Evolutionary conservation across 495 filamentous ascomycete species (phyloP).

Genomic region (Jackrogersella multiformis): DNA sequence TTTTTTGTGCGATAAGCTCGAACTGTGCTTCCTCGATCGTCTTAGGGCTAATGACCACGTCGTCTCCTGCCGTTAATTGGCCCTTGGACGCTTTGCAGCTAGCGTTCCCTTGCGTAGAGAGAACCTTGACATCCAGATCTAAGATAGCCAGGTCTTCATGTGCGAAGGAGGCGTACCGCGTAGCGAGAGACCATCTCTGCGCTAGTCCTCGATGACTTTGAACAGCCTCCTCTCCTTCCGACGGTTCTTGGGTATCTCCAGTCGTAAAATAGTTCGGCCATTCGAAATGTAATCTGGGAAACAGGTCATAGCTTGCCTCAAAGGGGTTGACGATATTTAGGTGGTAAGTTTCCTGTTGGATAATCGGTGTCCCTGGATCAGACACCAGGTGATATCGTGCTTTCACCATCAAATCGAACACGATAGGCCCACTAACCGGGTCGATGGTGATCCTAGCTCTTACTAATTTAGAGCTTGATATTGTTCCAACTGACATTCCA

Average conservation of each 20-base stretch:
- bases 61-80: constrained; percentile 41
- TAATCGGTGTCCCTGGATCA: constrained; percentile 84
- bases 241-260: constrained; percentile 50
- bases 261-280: constrained; percentile 88
- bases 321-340: constrained; percentile 83
- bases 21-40: constrained; percentile 76
- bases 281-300: constrained; percentile 76
- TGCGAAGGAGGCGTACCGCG: constrained; percentile 77
- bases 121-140: constrained; percentile 65
- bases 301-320: constrained; percentile 86
- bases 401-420: constrained; percentile 75
- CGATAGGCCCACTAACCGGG: constrained; percentile 61
- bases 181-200: constrained; percentile 81
- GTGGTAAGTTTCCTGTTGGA: constrained; percentile 71
- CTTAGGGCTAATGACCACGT: constrained; percentile 63
- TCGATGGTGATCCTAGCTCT: constrained; percentile 57
- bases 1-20: constrained; percentile 73
- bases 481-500: constrained; percentile 50
- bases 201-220: constrained; percentile 65
- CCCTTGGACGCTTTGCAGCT: constrained; percentile 49
- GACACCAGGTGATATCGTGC: constrained; percentile 79
- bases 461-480: constrained; percentile 61
- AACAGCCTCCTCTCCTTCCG: constrained; percentile 26
- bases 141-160: constrained; percentile 73
- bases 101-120: constrained; percentile 63